Percentiles rank a stretch among this genome's conserved stretches.
Conservation (phyloP, 2,329 filamentous ascomycete genomes). For the Hymenoscyphus linearis region DNA sequence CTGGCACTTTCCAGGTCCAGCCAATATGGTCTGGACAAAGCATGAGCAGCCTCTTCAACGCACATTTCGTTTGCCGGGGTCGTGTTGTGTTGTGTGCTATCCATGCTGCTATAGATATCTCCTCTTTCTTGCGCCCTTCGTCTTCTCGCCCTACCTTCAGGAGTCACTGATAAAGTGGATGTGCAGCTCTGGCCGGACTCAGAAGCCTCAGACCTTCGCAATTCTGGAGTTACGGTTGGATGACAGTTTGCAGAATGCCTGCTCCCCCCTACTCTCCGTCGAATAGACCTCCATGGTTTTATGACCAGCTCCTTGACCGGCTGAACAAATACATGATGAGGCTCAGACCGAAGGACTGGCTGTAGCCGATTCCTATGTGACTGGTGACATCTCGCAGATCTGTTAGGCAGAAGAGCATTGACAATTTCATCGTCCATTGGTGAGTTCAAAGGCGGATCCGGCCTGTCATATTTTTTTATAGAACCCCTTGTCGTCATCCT, state of each 20-base stretch:
- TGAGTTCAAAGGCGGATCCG: neutral
- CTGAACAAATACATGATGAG: constrained; percentile 29
- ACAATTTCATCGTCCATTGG: neutral
- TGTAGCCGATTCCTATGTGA: constrained; percentile 18
- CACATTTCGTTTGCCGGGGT: constrained; percentile 1
- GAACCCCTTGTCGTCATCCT: neutral
- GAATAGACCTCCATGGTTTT: constrained; percentile 25
- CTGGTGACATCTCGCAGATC: neutral
- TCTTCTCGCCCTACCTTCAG: constrained; percentile 22
- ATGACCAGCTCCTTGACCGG: constrained; percentile 29
- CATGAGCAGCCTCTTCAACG: neutral
- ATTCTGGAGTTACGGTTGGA: constrained; percentile 13
- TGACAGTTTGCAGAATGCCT: constrained; percentile 16
- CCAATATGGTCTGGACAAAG: neutral
- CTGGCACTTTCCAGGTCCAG: neutral
- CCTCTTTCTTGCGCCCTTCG: constrained; percentile 26
- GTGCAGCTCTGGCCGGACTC: constrained; percentile 11
- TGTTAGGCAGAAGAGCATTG: neutral
- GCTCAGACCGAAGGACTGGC: constrained; percentile 25
- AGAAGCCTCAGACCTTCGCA: constrained; percentile 8
- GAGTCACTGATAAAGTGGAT: constrained; percentile 14
- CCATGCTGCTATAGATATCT: constrained; percentile 26
- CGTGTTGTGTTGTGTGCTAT: constrained; percentile 14
- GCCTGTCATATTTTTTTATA: neutral
- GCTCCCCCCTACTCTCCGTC: constrained; percentile 25